Evolutionary conservation across 2,329 filamentous ascomycete species (phyloP).

Genomic region (Penicillium sp.): DNA sequence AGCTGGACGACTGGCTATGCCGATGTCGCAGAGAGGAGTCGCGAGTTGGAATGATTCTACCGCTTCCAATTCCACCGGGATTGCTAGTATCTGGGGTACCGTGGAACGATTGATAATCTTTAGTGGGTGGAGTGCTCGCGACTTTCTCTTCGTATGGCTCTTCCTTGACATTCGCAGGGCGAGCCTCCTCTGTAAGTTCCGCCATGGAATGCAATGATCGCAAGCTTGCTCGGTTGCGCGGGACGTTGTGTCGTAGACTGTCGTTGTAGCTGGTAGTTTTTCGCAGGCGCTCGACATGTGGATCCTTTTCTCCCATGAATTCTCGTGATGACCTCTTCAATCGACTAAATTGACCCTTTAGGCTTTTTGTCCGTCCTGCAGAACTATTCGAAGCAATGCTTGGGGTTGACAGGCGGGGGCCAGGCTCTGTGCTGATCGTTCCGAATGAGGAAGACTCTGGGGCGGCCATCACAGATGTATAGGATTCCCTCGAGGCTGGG

Average conservation of each 20-base stretch:
- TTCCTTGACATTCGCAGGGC: conserved; percentile 20
- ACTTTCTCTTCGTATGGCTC: conserved; percentile 20
- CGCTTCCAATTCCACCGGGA: conserved; percentile 45
- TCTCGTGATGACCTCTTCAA: conserved; percentile 41
- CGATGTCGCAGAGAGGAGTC: conserved; percentile 65
- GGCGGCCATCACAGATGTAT: conserved; percentile 34
- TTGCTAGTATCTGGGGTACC: conserved; percentile 30
- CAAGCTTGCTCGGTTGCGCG: conserved; percentile 40
- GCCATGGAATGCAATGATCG: conserved; percentile 46
- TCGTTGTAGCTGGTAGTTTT: conserved; percentile 39
- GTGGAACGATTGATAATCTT: conserved; percentile 40
- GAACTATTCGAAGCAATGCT: conserved; percentile 45
- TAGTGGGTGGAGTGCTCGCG: conserved; percentile 25
- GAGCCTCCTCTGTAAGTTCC: conserved; percentile 42
- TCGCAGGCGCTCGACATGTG: conserved; percentile 33
- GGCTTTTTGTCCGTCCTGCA: conserved; percentile 36
- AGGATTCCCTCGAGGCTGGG: conserved; percentile 40
- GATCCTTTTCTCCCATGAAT: conserved; percentile 38
- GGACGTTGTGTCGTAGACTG: conserved; percentile 32
- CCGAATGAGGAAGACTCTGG: conserved; percentile 41
- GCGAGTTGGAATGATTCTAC: conserved; percentile 62
- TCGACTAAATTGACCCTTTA: conserved; percentile 37
- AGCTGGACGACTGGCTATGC: conserved; percentile 50
- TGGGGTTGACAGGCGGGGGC: conserved; percentile 38
- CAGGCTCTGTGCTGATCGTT: conserved; percentile 43